Percentiles rank a stretch among this genome's conserved stretches.
Evolutionary conservation across 164 flowering plant genomes (phyloP).

Genomic region (Aristolochia fimbriata): DNA sequence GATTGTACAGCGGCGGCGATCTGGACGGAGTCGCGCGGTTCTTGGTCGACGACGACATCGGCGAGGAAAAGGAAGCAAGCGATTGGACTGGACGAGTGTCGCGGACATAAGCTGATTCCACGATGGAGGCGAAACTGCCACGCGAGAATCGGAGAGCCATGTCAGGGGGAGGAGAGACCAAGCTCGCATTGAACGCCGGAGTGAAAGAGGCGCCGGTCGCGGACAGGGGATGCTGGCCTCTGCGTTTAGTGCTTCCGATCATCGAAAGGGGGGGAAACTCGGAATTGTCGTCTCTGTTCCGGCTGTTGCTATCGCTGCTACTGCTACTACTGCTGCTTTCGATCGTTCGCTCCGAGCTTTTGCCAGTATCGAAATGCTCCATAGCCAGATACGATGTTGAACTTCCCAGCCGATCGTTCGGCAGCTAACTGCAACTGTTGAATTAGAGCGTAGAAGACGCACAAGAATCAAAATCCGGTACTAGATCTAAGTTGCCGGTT

Average conservation of each 20-base stretch:
- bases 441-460: no score
- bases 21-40: constrained; percentile 6
- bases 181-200: background rate
- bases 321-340: background rate
- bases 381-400: constrained; percentile 3
- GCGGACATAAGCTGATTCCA: background rate
- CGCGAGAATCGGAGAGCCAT: background rate
- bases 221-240: background rate
- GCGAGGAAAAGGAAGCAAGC: background rate
- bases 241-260: no score
- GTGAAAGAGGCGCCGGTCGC: background rate
- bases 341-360: background rate
- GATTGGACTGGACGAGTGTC: background rate
- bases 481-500: no score
- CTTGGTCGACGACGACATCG: background rate
- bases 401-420: no score
- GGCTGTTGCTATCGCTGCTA: background rate
- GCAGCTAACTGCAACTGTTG: no score
- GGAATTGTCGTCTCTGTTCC: background rate
- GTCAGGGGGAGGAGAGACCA: background rate
- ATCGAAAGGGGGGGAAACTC: no score
- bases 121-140: background rate
- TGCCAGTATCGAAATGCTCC: background rate
- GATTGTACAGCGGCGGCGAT: constrained; percentile 14
- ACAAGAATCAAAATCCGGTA: no score